These are phyloP conservation scores for Pichia norvegensis DNA, from an alignment of 1,139 yeast species.

Conservation along the genomic window DNA sequence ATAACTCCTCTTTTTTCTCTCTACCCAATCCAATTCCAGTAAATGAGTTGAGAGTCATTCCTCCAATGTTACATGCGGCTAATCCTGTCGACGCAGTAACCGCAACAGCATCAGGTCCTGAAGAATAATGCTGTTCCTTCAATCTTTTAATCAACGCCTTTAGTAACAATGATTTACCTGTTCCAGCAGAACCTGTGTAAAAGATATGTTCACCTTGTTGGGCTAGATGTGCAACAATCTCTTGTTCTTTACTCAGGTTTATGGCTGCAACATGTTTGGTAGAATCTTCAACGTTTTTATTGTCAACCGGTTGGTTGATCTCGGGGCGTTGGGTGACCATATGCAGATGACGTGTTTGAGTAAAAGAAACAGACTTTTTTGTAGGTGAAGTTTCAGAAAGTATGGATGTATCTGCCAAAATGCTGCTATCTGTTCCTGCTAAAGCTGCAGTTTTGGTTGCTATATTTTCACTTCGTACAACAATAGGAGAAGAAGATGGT, in stretches of 20 bases:
- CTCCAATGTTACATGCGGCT: constrained; percentile 90
- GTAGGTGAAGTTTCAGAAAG: neutral
- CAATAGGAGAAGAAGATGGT: neutral
- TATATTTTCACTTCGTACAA: neutral
- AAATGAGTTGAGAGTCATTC: constrained; percentile 76
- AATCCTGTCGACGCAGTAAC: constrained; percentile 91
- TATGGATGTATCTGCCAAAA: neutral
- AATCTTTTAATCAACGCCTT: constrained; percentile 61
- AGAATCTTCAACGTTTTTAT: neutral
- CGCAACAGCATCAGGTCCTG: constrained; percentile 45
- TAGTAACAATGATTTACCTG: constrained; percentile 81
- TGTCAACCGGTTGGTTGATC: neutral
- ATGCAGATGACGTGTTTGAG: constrained; percentile 3
- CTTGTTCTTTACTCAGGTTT: constrained; percentile 61
- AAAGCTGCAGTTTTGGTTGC: neutral
- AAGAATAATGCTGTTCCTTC: constrained; percentile 30
- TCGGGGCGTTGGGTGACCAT: constrained; percentile 6
- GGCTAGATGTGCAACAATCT: constrained; percentile 57
- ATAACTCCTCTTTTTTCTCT: constrained; percentile 36
- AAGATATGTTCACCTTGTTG: constrained; percentile 56
- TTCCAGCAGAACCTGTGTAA: constrained; percentile 94
- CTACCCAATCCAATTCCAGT: constrained; percentile 79
- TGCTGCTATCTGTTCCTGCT: neutral
- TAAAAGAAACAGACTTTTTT: neutral
- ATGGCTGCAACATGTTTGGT: constrained; percentile 29